These are phyloP conservation scores for Hymenoscyphus fraxineus DNA, from an alignment of 2,329 filamentous ascomycete species.

Conservation along the genomic window DNA sequence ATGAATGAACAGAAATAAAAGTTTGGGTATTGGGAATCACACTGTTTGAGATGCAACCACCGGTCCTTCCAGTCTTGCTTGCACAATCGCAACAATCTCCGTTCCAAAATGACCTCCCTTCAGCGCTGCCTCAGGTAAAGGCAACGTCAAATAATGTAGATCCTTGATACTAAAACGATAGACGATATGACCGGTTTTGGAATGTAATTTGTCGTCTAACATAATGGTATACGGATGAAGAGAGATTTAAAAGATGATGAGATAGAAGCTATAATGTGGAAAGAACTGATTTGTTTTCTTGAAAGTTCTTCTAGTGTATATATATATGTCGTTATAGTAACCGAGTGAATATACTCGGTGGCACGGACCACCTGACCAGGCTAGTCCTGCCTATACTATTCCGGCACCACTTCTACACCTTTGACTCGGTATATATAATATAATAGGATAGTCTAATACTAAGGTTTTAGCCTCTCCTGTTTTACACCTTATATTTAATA, in stretches of 20 bases:
- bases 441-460: too few relatives aligned
- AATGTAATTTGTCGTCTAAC: neutral
- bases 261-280: neutral
- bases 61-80: constrained; percentile 29
- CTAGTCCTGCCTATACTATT: too few relatives aligned
- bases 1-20: neutral
- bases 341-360: too few relatives aligned
- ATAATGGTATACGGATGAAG: neutral
- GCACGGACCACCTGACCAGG: too few relatives aligned
- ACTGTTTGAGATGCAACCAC: constrained; percentile 25
- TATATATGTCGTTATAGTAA: too few relatives aligned
- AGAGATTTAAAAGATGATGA: neutral
- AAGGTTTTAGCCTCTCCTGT: too few relatives aligned
- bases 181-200: neutral
- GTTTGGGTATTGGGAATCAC: neutral
- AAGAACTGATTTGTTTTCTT: neutral
- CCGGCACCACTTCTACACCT: too few relatives aligned
- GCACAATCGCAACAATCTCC: constrained; percentile 32
- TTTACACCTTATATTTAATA: too few relatives aligned
- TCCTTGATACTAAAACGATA: constrained; percentile 27
- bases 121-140: constrained; percentile 26
- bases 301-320: neutral
- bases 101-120: constrained; percentile 25
- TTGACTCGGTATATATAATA: too few relatives aligned
- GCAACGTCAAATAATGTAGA: constrained; percentile 33